These are phyloP conservation scores for Trametes sanguinea DNA, from an alignment of 768 basidiomycete genomes.

Conservation along the genomic window DNA sequence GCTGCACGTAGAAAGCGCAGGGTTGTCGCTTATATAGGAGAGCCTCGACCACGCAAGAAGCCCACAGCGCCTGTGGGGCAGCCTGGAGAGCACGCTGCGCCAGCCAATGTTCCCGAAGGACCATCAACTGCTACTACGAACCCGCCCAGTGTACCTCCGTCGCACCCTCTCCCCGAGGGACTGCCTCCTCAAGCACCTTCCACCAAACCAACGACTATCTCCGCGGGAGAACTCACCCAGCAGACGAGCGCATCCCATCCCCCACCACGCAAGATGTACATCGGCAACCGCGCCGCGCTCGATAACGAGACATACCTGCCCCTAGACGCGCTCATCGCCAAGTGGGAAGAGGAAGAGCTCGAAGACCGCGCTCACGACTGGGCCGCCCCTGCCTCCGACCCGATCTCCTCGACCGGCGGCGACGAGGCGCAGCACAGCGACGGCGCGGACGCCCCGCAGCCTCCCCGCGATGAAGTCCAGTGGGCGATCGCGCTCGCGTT, in stretches of 20 bases:
- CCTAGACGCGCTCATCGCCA: constrained; percentile 2
- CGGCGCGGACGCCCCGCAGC: background rate
- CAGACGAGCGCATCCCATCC: background rate
- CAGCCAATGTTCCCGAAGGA: background rate
- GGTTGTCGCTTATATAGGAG: constrained; percentile 13
- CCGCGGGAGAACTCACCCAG: background rate
- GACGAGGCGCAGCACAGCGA: background rate
- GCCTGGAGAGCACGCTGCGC: background rate
- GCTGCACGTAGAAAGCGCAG: background rate
- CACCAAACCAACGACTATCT: too few relatives aligned
- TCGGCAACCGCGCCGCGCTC: constrained; percentile 13
- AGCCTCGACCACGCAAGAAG: constrained; percentile 1
- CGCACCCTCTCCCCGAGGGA: background rate
- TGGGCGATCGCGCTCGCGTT: constrained; percentile 18
- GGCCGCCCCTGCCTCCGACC: constrained; percentile 7
- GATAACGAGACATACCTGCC: constrained; percentile 3
- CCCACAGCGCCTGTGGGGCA: background rate
- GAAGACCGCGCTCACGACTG: background rate
- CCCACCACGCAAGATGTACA: constrained; percentile 7
- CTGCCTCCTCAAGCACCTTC: too few relatives aligned
- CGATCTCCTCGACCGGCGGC: background rate
- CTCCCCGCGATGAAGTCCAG: constrained; percentile 9
- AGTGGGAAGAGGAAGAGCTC: background rate
- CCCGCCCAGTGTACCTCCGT: background rate
- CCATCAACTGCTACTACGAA: background rate